Conservation (phyloP, 768 basidiomycete species). For the Termitomyces sp. region DNA sequence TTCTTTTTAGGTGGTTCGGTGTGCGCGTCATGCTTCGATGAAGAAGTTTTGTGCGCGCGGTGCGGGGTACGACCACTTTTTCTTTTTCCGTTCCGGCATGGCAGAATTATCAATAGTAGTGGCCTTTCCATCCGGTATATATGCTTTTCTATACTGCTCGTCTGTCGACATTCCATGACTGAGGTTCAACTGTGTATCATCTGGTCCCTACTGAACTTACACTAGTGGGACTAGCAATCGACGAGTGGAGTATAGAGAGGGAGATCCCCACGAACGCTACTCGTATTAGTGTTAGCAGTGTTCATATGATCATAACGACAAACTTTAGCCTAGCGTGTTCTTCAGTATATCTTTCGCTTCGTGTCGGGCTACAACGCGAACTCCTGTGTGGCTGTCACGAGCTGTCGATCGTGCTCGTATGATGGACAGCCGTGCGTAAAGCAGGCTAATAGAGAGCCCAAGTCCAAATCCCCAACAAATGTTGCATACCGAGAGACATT, state of each 20-base stretch:
- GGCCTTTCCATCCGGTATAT: neutral
- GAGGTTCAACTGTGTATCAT: neutral
- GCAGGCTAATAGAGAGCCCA: neutral
- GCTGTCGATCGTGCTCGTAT: conserved; percentile 10
- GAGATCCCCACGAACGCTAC: conserved; percentile 1
- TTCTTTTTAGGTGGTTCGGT: conserved; percentile 5
- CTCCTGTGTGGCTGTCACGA: conserved; percentile 10
- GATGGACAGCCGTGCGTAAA: neutral
- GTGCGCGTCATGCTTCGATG: conserved; percentile 3
- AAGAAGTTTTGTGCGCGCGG: neutral
- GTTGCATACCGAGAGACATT: neutral
- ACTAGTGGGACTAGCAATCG: neutral
- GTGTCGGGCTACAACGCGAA: neutral
- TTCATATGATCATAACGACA: conserved; percentile 6
- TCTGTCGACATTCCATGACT: neutral
- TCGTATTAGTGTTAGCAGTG: neutral
- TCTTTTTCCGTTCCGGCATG: neutral
- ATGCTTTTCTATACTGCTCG: neutral
- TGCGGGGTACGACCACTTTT: neutral
- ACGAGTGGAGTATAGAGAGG: neutral
- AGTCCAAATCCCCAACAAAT: neutral
- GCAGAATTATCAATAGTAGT: neutral
- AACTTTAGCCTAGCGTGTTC: neutral
- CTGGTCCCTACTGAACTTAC: neutral
- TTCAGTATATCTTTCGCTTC: conserved; percentile 4